Evolutionary conservation across 768 basidiomycete species (phyloP).

Genomic region (Boletus rubropictus): DNA sequence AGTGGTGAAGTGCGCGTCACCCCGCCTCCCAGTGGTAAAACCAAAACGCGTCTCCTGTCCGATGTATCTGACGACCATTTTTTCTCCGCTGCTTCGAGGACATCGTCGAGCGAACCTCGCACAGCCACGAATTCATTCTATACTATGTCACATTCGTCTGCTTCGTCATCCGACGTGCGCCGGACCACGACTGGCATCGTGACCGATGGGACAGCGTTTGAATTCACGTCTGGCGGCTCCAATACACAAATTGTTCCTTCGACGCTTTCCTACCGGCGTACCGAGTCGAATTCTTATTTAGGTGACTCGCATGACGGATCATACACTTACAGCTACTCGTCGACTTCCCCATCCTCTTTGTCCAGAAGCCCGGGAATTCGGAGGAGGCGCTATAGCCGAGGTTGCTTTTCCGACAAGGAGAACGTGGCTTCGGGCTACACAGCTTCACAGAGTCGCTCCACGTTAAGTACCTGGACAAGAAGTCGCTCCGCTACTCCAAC

Average conservation of each 20-base stretch:
- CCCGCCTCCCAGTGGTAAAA: constrained; percentile 40
- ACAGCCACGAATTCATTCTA: constrained; percentile 30
- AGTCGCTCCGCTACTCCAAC: constrained; percentile 30
- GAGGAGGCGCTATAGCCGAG: constrained; percentile 41
- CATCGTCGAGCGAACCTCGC: constrained; percentile 28
- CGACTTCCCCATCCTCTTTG: constrained; percentile 48
- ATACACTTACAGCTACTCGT: constrained; percentile 29
- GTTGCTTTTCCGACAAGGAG: constrained; percentile 51
- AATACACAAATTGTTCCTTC: constrained; percentile 46
- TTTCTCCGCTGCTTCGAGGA: constrained; percentile 38
- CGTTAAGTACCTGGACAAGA: constrained; percentile 30
- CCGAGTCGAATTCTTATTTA: constrained; percentile 50
- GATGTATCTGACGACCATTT: constrained; percentile 42
- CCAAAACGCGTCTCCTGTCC: constrained; percentile 26
- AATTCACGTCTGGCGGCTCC: constrained; percentile 33
- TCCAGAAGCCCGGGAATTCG: constrained; percentile 56
- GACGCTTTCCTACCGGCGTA: constrained; percentile 46
- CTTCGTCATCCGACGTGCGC: constrained; percentile 24
- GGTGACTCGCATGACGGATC: constrained; percentile 48
- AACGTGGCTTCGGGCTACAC: constrained; percentile 36
- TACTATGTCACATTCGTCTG: constrained; percentile 31
- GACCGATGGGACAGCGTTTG: constrained; percentile 37
- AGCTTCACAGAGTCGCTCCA: constrained; percentile 32
- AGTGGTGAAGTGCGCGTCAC: constrained; percentile 39
- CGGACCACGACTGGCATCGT: constrained; percentile 29